phyloP scores from a whole-genome alignment of 768 basidiomycete species.

The Amanita fuliginea region DNA sequence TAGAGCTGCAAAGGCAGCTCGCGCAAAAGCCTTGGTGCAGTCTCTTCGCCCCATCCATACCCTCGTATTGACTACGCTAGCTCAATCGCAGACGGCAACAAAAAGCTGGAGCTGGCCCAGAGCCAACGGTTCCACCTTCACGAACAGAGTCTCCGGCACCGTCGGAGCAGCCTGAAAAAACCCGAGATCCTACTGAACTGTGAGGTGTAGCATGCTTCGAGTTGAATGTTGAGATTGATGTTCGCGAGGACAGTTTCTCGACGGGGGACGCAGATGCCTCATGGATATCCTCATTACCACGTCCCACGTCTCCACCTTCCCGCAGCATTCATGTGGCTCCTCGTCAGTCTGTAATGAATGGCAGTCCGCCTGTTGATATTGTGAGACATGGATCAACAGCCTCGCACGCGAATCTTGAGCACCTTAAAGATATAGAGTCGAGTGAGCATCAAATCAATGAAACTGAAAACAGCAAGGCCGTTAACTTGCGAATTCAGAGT shows the following conservation, averaged over 20 bases:
- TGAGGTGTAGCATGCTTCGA: constrained; percentile 1
- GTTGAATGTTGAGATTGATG: background rate
- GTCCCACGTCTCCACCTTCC: constrained; percentile 17
- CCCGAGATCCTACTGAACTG: background rate
- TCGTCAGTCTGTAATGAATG: constrained; percentile 10
- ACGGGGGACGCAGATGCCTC: constrained; percentile 36
- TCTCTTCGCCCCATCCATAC: constrained; percentile 1
- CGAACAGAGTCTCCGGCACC: constrained; percentile 20
- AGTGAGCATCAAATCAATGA: constrained; percentile 12
- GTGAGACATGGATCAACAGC: constrained; percentile 16
- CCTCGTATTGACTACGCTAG: constrained; percentile 23
- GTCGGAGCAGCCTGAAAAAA: background rate
- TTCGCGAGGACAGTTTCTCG: constrained; percentile 22
- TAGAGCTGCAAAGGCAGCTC: constrained; percentile 70
- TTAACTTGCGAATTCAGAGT: constrained; percentile 13
- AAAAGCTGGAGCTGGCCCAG: constrained; percentile 36
- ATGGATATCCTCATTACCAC: constrained; percentile 55
- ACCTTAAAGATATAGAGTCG: constrained; percentile 19
- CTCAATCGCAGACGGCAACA: constrained; percentile 76
- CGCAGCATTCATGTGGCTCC: constrained; percentile 13
- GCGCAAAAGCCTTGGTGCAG: constrained; percentile 74
- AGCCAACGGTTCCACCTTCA: constrained; percentile 29
- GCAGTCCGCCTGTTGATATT: constrained; percentile 9
- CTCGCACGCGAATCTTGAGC: constrained; percentile 18
- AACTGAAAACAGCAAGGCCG: background rate